phyloP scores from a whole-genome alignment of 768 basidiomycete genomes.

The Panaeolus papilionaceus region DNA sequence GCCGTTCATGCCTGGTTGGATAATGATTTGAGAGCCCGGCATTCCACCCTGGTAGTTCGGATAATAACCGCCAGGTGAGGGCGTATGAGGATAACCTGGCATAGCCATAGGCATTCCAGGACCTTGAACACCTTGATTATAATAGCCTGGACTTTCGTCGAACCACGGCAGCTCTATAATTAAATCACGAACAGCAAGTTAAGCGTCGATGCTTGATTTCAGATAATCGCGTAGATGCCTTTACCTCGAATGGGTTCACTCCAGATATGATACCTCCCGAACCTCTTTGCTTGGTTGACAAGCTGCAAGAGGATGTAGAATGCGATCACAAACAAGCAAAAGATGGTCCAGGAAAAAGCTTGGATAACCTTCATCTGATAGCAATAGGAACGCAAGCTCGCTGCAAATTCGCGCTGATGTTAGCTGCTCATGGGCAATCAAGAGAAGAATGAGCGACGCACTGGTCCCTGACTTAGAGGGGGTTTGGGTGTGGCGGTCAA shows the following conservation, averaged over 20 bases:
- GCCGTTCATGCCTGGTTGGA: constrained; percentile 71
- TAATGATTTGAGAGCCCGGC: constrained; percentile 48
- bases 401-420: constrained; percentile 41
- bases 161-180: constrained; percentile 75
- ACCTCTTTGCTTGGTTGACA: constrained; percentile 57
- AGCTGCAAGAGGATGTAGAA: constrained; percentile 63
- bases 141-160: constrained; percentile 71
- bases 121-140: constrained; percentile 44
- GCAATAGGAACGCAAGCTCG: constrained; percentile 62
- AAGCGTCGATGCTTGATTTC: background rate
- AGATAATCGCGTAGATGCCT: constrained; percentile 18
- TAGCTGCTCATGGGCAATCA: constrained; percentile 19
- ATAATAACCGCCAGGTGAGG: constrained; percentile 35
- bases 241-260: constrained; percentile 59
- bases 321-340: constrained; percentile 52
- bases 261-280: constrained; percentile 64
- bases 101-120: constrained; percentile 32
- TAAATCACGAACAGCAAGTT: background rate
- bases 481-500: constrained; percentile 44
- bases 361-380: constrained; percentile 83
- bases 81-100: constrained; percentile 37
- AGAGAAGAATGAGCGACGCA: constrained; percentile 35
- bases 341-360: constrained; percentile 80
- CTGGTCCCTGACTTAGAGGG: constrained; percentile 62
- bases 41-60: constrained; percentile 31